Base-by-base conservation (phyloP, 108 stramenopile species). In the Stephanodiscus minutulus region DNA sequence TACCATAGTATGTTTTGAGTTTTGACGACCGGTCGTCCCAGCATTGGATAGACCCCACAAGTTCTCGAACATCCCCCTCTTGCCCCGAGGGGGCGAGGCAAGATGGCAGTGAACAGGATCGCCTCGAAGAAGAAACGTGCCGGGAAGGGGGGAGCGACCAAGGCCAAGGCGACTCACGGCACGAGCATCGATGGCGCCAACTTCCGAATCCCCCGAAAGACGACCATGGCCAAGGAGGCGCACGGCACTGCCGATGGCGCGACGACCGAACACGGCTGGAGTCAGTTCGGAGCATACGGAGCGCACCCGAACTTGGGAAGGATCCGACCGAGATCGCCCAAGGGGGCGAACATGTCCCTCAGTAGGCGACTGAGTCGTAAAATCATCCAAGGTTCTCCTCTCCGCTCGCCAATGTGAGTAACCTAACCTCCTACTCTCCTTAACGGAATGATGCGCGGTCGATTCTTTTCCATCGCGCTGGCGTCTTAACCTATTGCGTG, bases 361-460 rank as follows among this genome's bases (percentile, higher is more conserved):
- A 28, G 27, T 8, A 36, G 60, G 17, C 8, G 60, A 36, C 12
- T 61, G 18, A 39, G 37, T 39, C 60, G 60, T 15, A 36, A 18
- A 36, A 61, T 61, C 33, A 36, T 61, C 10, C 22, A 24, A 41
- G 60, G 60, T 0, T 33, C 60, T 2, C 60, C 60, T 22, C 60
- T 61, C 11, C 60, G 60, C 11, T 61, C 60, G 60, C 60, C 60
- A 53, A 53, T 53, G 52, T 53, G 52, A 53, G 52, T 53, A n/a
- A 12, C 24, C 20, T 52, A 9, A 21, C 1, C 3, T 2, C 50
- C 0, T 20, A 12, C 22, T 9, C 8, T 25, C 11, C n/a, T n/a
- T n/a, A n/a, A n/a, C n/a, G n/a, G n/a, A n/a, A n/a, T n/a, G n/a
- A n/a, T n/a, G n/a, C n/a, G n/a, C n/a, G n/a, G n/a, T n/a, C n/a